These are phyloP conservation scores for Clonostachys solani DNA, from an alignment of 2,329 filamentous ascomycete genomes.

Conservation along the genomic window DNA sequence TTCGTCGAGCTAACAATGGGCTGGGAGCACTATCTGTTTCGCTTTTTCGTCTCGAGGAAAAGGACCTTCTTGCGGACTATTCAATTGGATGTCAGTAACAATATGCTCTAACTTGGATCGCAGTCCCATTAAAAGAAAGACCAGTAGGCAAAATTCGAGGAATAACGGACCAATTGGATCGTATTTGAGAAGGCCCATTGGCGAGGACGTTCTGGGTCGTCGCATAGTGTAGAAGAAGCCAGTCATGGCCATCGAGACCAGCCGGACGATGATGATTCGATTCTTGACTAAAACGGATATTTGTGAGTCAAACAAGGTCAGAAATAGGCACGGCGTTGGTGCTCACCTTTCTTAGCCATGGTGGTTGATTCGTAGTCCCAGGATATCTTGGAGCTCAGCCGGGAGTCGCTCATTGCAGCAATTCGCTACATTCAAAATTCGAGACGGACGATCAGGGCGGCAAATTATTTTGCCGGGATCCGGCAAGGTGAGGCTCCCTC, in stretches of 20 bases:
- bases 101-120: too few relatives aligned
- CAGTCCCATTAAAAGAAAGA: too few relatives aligned
- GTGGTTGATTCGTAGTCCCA: neutral
- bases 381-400: neutral
- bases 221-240: constrained; percentile 93
- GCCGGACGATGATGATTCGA: constrained; percentile 86
- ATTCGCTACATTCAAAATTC: too few relatives aligned
- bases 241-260: constrained; percentile 98
- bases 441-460: too few relatives aligned
- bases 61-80: constrained; percentile 91
- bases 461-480: too few relatives aligned
- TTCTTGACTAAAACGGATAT: constrained; percentile 64
- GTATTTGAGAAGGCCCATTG: constrained; percentile 98
- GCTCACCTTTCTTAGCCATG: constrained; percentile 31
- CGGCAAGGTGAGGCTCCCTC: too few relatives aligned
- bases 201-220: constrained; percentile 73
- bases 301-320: constrained; percentile 5
- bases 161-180: constrained; percentile 76
- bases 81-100: neutral
- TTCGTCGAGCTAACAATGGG: too few relatives aligned
- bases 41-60: constrained; percentile 89
- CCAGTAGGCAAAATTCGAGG: neutral
- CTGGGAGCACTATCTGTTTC: constrained; percentile 28
- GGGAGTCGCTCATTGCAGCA: neutral
- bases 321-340: neutral